These are phyloP conservation scores for Paraphysoderma sedebokerense DNA, from an alignment of 371 early-diverging fungal genomes.

Conservation along the genomic window DNA sequence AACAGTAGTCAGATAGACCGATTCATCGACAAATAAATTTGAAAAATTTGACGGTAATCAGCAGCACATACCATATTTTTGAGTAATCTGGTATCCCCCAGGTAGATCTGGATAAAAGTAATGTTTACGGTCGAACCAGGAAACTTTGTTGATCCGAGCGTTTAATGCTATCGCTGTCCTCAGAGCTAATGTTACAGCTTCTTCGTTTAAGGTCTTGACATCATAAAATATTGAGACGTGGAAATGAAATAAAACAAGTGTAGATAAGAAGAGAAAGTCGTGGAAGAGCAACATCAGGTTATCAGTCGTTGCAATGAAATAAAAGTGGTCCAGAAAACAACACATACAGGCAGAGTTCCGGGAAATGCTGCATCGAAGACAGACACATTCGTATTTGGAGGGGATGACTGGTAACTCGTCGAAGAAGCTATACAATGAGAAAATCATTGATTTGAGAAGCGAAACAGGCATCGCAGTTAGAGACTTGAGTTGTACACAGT, in stretches of 20 bases:
- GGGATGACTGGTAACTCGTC: constrained; percentile 29
- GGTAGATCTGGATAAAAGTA: constrained; percentile 87
- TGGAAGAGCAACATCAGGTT: too few species aligned
- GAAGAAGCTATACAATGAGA: constrained; percentile 13
- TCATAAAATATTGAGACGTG: neutral
- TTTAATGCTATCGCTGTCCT: constrained; percentile 53
- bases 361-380: constrained; percentile 71
- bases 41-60: too few species aligned
- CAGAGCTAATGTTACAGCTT: constrained; percentile 51
- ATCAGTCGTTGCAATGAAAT: too few species aligned
- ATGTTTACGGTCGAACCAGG: constrained; percentile 81
- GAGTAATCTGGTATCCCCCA: constrained; percentile 87
- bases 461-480: too few species aligned
- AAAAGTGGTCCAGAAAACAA: too few species aligned
- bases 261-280: too few species aligned
- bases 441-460: neutral
- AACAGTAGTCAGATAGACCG: too few species aligned
- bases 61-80: constrained; percentile 33
- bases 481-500: neutral
- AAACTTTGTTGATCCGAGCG: constrained; percentile 37
- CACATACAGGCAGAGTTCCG: constrained; percentile 43
- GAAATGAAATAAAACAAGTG: neutral
- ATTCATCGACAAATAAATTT: too few species aligned
- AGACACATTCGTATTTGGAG: constrained; percentile 52
- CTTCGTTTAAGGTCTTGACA: constrained; percentile 42